phyloP scores from a whole-genome alignment of 2,329 filamentous ascomycete species.

The Sphaerulina vaccinii region DNA sequence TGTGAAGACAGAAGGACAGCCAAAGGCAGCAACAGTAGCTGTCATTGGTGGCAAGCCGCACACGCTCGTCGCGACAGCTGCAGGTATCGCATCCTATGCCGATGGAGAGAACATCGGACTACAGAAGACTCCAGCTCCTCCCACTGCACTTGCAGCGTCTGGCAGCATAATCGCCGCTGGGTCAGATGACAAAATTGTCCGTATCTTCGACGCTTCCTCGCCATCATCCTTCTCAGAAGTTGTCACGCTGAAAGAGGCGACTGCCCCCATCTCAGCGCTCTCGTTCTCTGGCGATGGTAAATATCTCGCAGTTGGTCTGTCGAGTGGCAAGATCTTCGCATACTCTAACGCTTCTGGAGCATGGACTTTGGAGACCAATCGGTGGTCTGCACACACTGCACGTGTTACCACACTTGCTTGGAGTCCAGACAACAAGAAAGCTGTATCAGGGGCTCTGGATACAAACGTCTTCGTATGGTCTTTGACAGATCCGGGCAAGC shows the following conservation, averaged over 20 bases:
- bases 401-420: slow-evolving; percentile 70
- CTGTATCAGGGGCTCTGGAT: slow-evolving; percentile 82
- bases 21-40: slow-evolving; percentile 67
- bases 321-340: slow-evolving; percentile 81
- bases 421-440: slow-evolving; percentile 73
- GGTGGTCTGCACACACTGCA: slow-evolving; percentile 70
- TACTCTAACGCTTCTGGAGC: slow-evolving; percentile 53
- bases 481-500: slow-evolving; percentile 74
- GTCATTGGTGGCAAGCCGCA: slow-evolving; percentile 54
- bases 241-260: slow-evolving; percentile 64
- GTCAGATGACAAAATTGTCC: slow-evolving; percentile 69
- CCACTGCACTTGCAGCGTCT: slow-evolving; percentile 68
- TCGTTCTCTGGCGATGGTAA: slow-evolving; percentile 77
- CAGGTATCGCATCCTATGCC: slow-evolving; percentile 60
- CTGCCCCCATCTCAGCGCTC: slow-evolving; percentile 72
- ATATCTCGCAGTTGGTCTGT: slow-evolving; percentile 77
- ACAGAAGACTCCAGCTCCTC: slow-evolving; percentile 58
- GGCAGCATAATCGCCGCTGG: slow-evolving; percentile 72
- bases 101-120: slow-evolving; percentile 49
- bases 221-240: slow-evolving; percentile 50
- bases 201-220: slow-evolving; percentile 66
- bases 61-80: slow-evolving; percentile 53
- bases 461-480: slow-evolving; percentile 95
- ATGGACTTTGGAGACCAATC: slow-evolving; percentile 74
- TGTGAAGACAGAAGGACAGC: slow-evolving; percentile 71